Evolutionary conservation across 208 protist species (phyloP).

Genomic region (Trypanosomatidae sp.): DNA sequence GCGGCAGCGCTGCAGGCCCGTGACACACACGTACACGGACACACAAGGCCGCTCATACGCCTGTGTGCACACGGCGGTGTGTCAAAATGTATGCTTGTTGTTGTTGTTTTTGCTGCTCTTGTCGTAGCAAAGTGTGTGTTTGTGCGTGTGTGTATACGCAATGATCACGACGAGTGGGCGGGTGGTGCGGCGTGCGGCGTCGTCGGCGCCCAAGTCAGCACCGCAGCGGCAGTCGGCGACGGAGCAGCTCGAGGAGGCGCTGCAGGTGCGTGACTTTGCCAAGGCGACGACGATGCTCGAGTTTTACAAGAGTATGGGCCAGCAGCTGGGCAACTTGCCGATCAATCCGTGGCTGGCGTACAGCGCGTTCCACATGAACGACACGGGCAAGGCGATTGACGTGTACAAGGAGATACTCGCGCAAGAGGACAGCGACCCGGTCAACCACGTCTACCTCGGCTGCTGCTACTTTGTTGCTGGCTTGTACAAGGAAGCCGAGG

Average conservation of each 20-base stretch:
- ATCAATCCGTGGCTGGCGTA: constrained; percentile 92
- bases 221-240: constrained; percentile 27
- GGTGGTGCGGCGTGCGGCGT: constrained; percentile 43
- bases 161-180: constrained; percentile 68
- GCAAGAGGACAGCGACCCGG: constrained; percentile 35
- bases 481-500: constrained; percentile 84
- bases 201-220: constrained; percentile 10
- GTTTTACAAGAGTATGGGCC: constrained; percentile 77
- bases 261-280: constrained; percentile 79
- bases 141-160: background rate
- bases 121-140: background rate
- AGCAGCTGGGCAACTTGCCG: constrained; percentile 49
- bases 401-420: constrained; percentile 80
- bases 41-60: too few relatives aligned
- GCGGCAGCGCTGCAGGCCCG: too few relatives aligned
- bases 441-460: constrained; percentile 68
- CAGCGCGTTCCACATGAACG: constrained; percentile 90
- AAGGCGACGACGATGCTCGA: constrained; percentile 83
- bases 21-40: too few relatives aligned
- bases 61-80: background rate
- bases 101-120: background rate
- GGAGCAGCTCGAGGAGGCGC: constrained; percentile 81
- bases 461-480: constrained; percentile 80
- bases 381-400: constrained; percentile 86
- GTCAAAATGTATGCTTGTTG: background rate